phyloP scores from a whole-genome alignment of 2,329 filamentous ascomycete genomes.

The Colletotrichum godetiae region DNA sequence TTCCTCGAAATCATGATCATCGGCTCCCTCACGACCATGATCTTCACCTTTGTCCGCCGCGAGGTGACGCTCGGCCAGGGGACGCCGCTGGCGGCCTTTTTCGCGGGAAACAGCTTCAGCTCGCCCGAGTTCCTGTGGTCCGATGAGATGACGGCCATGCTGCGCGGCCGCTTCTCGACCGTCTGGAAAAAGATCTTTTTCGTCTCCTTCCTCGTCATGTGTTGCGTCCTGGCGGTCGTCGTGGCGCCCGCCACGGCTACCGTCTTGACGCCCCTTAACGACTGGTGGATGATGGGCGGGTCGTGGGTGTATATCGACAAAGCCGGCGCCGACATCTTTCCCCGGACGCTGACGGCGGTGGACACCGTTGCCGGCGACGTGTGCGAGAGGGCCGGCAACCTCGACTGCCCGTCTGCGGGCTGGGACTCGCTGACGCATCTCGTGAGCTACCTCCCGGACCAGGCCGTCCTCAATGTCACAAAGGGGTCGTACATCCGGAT shows the following conservation, averaged over 20 bases:
- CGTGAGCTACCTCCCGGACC: background rate
- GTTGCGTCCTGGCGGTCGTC: background rate
- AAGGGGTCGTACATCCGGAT: background rate
- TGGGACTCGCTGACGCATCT: conserved; percentile 5
- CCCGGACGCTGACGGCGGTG: background rate
- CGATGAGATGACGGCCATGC: background rate
- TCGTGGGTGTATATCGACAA: background rate
- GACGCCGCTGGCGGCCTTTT: background rate
- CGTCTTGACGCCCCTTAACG: background rate
- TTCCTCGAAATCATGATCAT: conserved; percentile 5
- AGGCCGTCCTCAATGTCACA: background rate
- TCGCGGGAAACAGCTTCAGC: background rate
- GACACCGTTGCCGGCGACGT: background rate
- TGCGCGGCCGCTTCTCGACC: background rate
- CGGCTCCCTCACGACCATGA: background rate
- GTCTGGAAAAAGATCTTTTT: conserved; percentile 5
- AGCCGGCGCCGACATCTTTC: background rate
- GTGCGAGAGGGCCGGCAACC: background rate
- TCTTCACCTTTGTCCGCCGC: conserved; percentile 5
- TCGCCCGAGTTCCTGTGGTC: conserved; percentile 1
- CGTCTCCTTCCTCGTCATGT: background rate
- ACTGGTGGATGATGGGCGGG: conserved; percentile 11
- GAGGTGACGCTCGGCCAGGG: conserved; percentile 1
- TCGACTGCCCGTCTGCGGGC: background rate
- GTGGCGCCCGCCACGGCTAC: background rate